Conservation (phyloP, 305 asterid species). For the Rubia tinctorum region DNA sequence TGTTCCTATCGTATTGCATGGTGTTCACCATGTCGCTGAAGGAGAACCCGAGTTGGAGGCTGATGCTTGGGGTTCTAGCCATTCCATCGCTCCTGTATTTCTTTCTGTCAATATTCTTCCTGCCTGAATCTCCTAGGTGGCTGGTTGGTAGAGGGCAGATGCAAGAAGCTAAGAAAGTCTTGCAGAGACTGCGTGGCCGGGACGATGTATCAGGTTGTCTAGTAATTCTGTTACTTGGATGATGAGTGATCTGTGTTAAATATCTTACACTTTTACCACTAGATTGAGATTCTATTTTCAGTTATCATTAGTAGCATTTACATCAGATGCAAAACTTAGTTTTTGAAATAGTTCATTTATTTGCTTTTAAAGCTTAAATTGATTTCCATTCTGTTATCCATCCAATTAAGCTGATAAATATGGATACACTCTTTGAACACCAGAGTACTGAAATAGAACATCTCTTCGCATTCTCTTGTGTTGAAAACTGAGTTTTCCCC, state of each 20-base stretch:
- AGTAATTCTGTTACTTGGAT: conserved; percentile 3
- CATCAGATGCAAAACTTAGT: background rate
- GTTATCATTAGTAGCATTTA: background rate
- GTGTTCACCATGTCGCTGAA: conserved; percentile 79
- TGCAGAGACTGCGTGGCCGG: conserved; percentile 73
- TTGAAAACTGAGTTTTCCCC: background rate
- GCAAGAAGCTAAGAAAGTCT: conserved; percentile 73
- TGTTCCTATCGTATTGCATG: conserved; percentile 89
- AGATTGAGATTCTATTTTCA: background rate
- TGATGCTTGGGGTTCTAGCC: conserved; percentile 90
- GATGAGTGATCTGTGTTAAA: background rate
- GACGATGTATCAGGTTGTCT: conserved; percentile 80
- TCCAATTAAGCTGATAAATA: background rate
- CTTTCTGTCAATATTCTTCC: conserved; percentile 48
- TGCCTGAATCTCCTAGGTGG: conserved; percentile 99
- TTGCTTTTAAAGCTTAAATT: background rate
- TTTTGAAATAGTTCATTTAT: background rate
- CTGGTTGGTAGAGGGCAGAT: conserved; percentile 84
- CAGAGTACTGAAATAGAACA: background rate
- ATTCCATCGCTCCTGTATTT: conserved; percentile 71
- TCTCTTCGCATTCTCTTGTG: background rate
- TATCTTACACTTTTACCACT: background rate
- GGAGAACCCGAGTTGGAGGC: conserved; percentile 80
- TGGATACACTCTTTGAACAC: background rate
- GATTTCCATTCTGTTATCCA: background rate